phyloP scores from a whole-genome alignment of 352 stramenopile genomes.

The Lagenidium sp. region DNA sequence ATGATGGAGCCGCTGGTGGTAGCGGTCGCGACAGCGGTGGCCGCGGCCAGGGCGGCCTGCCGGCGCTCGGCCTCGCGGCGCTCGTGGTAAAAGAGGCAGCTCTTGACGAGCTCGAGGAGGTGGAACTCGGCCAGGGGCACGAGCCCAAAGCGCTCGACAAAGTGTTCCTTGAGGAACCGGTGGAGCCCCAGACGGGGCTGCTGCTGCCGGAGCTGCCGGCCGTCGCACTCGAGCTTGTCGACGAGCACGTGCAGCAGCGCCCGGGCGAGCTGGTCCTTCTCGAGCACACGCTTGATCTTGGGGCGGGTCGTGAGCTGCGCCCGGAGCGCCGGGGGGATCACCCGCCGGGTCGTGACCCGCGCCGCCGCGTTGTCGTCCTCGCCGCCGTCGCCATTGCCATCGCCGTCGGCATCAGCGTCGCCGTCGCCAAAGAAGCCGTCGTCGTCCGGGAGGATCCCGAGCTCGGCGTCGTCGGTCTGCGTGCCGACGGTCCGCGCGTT shows the following conservation, averaged over 20 bases:
- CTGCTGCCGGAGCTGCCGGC: conserved; percentile 9
- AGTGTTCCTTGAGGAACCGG: conserved; percentile 48
- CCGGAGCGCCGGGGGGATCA: conserved; percentile 38
- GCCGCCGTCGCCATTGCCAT: conserved; percentile 14
- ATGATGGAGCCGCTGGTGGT: no score
- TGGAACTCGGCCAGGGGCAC: conserved; percentile 53
- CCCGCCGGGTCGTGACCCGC: conserved; percentile 27
- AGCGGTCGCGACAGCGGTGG: conserved; percentile 7
- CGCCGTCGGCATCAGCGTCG: conserved; percentile 5
- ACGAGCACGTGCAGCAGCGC: conserved; percentile 34
- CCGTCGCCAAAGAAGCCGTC: conserved; percentile 10
- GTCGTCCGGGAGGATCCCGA: neutral
- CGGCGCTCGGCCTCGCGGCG: conserved; percentile 20
- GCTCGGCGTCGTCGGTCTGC: conserved; percentile 25
- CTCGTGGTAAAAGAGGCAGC: conserved; percentile 41
- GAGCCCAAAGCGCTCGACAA: conserved; percentile 41
- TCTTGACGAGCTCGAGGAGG: conserved; percentile 67
- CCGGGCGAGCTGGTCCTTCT: conserved; percentile 29
- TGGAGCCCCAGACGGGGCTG: conserved; percentile 24
- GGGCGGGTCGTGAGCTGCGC: conserved; percentile 37
- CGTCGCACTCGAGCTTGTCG: conserved; percentile 51
- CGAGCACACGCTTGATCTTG: conserved; percentile 40
- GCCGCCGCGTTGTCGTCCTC: conserved; percentile 17
- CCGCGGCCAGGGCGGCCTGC: conserved; percentile 1
- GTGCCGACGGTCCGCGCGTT: conserved; percentile 19